Percentiles rank a stretch among this genome's conserved stretches.
phyloP scores from a whole-genome alignment of 306 rosid genomes.

The Crataegus laevigata region DNA sequence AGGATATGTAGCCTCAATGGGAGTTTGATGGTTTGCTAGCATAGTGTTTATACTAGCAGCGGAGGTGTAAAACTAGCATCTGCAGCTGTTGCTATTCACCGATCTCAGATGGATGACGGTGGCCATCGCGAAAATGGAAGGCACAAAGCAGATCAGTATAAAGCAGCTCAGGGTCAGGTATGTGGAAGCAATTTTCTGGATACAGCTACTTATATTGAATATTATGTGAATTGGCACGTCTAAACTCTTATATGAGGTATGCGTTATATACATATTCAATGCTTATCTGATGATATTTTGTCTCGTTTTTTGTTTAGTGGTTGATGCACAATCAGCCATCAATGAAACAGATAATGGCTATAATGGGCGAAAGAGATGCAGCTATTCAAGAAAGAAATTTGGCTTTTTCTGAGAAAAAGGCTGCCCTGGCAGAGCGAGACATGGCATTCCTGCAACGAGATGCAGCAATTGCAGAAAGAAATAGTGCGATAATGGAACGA shows the following conservation, averaged over 20 bases:
- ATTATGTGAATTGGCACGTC: neutral
- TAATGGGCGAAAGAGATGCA: constrained; percentile 93
- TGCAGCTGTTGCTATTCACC: constrained; percentile 23
- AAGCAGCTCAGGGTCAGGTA: constrained; percentile 95
- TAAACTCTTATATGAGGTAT: neutral
- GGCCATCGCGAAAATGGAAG: constrained; percentile 92
- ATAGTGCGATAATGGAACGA: constrained; percentile 69
- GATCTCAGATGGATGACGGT: constrained; percentile 71
- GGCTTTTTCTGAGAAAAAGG: constrained; percentile 87
- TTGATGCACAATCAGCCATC: constrained; percentile 93
- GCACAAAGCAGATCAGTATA: constrained; percentile 80
- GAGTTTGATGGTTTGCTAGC: constrained; percentile 14
- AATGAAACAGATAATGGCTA: constrained; percentile 92
- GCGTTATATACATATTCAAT: neutral
- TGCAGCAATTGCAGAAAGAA: constrained; percentile 81
- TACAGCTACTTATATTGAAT: neutral
- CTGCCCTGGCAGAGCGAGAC: constrained; percentile 88
- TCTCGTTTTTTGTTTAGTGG: constrained; percentile 43
- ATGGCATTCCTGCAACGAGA: constrained; percentile 86
- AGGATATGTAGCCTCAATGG: constrained; percentile 14
- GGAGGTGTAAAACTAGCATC: constrained; percentile 10
- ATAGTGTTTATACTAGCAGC: constrained; percentile 9
- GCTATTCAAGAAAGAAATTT: constrained; percentile 84
- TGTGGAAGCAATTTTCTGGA: neutral
- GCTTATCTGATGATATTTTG: neutral